Base-by-base conservation (phyloP, 306 rosid genomes). In the Ziziphus jujuba region DNA sequence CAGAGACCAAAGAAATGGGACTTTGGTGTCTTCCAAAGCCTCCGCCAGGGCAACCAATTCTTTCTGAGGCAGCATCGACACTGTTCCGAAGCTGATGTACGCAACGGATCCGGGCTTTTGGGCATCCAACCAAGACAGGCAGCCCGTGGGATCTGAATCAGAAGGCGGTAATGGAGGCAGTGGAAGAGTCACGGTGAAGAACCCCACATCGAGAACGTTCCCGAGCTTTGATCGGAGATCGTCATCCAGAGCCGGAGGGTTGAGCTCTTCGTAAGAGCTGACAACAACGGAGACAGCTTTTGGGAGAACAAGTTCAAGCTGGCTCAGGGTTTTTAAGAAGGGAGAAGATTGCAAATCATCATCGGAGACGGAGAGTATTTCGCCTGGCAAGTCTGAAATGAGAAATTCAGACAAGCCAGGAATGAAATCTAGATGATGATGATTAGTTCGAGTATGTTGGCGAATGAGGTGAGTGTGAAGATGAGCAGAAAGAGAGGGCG, bases 1-100 rank as follows among this genome's bases (percentile, higher is more conserved):
- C 7, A 77, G 43, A 22, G 64, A 57, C 81, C 77, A 65, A 20
- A 77, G 73, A 55, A 66, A 77, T 16, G 87, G 79, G 17, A 74
- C 59, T 0, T 60, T 69, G 36, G 55, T 66, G 2, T 14, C 78
- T 74, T 84, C 85, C 23, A 84, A 8, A 35, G 87, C 91, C 56
- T 84, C 82, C 2, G 87, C 84, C 71, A 84, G 20, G 2, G 72
- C 76, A n/a, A 35, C 48, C 19, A 77, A 5, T 73, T 71, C 77
- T 1, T 47, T 11, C 3, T 9, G 52, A 5, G 81, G 24, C 7
- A 36, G 60, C 3, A n/a, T 55, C 1, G 51, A 45, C 36, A 34
- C 10, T 4, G 73, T 77, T 54, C 81, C 81, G 24, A 77, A 71
- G 36, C 73, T 53, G 1, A 77, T 28, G 53, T 71, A 65, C 0